These are phyloP conservation scores for Aphanocladium album DNA, from an alignment of 2,329 filamentous ascomycete species.

Conservation along the genomic window DNA sequence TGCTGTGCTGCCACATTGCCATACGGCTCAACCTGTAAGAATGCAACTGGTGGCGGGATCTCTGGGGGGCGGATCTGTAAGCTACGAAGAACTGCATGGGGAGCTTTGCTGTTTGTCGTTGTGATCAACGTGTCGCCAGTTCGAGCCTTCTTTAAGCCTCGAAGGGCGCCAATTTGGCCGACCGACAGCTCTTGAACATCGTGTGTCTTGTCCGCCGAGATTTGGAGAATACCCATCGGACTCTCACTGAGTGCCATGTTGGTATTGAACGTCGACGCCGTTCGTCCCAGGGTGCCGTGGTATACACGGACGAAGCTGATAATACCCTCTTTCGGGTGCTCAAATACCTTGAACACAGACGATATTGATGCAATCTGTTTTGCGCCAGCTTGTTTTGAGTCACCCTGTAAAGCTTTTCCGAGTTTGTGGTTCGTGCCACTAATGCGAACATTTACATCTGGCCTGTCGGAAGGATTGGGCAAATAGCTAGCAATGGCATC, in stretches of 20 bases:
- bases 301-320: slow-evolving; percentile 92
- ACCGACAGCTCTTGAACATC: slow-evolving; percentile 75
- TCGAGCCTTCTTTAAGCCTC: slow-evolving; percentile 82
- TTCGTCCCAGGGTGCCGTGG: slow-evolving; percentile 71
- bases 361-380: slow-evolving; percentile 43
- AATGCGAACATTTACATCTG: slow-evolving; percentile 71
- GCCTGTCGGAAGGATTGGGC: slow-evolving; percentile 74
- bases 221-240: slow-evolving; percentile 75
- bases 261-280: slow-evolving; percentile 79
- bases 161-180: slow-evolving; percentile 91
- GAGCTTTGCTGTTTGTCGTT: slow-evolving; percentile 56
- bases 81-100: slow-evolving; percentile 63
- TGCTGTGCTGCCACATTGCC: slow-evolving; percentile 74
- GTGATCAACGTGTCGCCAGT: slow-evolving; percentile 89
- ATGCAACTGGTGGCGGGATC: slow-evolving; percentile 91
- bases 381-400: slow-evolving; percentile 29
- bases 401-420: slow-evolving; percentile 32
- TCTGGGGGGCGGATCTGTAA: slow-evolving; percentile 83
- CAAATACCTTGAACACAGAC: slow-evolving; percentile 91
- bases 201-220: slow-evolving; percentile 82
- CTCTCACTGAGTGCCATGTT: slow-evolving; percentile 74
- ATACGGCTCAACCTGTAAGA: slow-evolving; percentile 83
- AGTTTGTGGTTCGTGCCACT: slow-evolving; percentile 44
- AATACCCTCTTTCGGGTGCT: slow-evolving; percentile 78
- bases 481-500: slow-evolving; percentile 85